Percentiles rank a stretch among this genome's conserved stretches.
Conservation (phyloP, 1,139 yeast species). For the Geotrichum reessii region DNA sequence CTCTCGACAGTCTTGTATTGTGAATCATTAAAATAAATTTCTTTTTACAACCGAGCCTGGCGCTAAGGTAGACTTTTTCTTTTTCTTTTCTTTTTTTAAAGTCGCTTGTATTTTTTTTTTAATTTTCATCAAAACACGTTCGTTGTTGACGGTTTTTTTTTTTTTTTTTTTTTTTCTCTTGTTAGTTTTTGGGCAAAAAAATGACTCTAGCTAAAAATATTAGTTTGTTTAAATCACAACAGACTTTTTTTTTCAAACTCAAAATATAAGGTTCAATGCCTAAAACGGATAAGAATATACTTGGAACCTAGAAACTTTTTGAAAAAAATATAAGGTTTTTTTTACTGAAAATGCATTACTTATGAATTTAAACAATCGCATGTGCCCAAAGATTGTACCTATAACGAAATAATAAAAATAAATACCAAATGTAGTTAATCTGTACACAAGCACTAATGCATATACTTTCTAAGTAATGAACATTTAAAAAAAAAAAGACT, state of each 20-base stretch:
- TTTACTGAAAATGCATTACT: background rate
- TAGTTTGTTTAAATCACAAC: background rate
- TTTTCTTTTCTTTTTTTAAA: no score
- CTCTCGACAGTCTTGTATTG: no score
- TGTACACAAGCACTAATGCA: background rate
- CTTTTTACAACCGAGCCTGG: background rate
- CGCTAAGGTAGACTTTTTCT: background rate
- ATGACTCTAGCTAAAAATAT: no score
- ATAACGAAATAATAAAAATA: no score
- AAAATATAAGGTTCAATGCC: background rate
- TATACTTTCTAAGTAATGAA: no score
- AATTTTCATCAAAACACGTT: background rate
- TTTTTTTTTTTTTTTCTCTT: no score
- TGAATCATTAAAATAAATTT: no score
- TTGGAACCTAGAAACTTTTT: background rate
- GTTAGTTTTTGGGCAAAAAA: no score
- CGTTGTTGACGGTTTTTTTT: background rate
- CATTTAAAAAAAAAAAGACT: no score
- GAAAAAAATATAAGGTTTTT: no score
- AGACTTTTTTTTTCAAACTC: no score
- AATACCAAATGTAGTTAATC: background rate
- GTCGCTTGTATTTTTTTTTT: background rate
- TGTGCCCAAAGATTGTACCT: background rate
- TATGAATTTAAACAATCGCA: background rate
- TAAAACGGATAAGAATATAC: background rate